Evolutionary conservation across 148 eudicot species (phyloP), one percentile per base, ranked within the genome.

Genomic region (Diospyros lotus): DNA sequence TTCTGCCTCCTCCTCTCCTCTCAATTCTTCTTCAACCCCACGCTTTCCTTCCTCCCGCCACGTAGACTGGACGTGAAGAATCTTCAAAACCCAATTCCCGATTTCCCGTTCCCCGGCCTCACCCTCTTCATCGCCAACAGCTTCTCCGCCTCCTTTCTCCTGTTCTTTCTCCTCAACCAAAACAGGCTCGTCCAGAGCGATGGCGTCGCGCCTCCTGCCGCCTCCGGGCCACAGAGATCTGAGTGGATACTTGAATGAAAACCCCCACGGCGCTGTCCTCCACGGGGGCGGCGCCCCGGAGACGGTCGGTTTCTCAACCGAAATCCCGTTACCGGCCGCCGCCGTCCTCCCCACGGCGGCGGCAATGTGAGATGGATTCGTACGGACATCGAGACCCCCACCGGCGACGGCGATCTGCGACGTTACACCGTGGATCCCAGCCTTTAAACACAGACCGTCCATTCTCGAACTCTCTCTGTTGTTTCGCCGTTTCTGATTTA

Each of bases 41-140:
- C 68, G 73, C 51, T 68, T 72, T 62, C 61, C 77, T 62, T 72
- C 75, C 17, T 86, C 79, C 46, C 86, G 81, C 92, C 93, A 82
- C 11, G 85, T 73, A 9, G 94, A 84, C 82, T 80, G 81, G 5
- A 92, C 89, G 74, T 79, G 90, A 68, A 95, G 83, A 78, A 95
- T 85, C 85, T 90, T 93, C 72, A 83, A 76, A 8, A 93, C 98
- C 99, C 98, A 93, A 82, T 87, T 95, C 84, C 85, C 90, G 76
- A 82, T 79, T 58, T 77, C 67, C 80, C 79, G 78, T 56, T 80
- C 80, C 14, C 28, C 63, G 2, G 72, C 71, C 62, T 64, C 73
- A 1, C 15, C 70, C 12, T 66, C 80, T 65, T 51, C 44, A 69
- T 18, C 55, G 4, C 66, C 58, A 2, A 66, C 76, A 48, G 50